These are phyloP conservation scores for Turnera subulata DNA, from an alignment of 345 rosid genomes.

Conservation along the genomic window DNA sequence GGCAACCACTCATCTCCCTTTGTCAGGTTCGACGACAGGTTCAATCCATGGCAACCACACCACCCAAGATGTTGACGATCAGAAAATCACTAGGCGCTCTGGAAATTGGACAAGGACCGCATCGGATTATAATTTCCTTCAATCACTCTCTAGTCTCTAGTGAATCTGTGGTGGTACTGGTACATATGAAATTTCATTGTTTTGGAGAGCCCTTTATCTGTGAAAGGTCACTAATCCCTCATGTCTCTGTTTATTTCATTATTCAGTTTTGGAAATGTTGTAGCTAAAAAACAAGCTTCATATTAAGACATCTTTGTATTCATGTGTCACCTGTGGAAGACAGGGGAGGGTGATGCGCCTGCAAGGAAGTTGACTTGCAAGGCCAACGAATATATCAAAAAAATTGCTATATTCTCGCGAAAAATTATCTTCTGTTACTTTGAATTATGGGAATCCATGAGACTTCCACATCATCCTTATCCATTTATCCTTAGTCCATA, in stretches of 20 bases:
- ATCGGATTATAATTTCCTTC: constrained; percentile 6
- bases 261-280: neutral
- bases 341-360: neutral
- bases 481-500: constrained; percentile 2
- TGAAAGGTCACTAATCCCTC: too few species aligned
- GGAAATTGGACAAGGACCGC: constrained; percentile 1
- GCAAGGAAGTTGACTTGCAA: constrained; percentile 7
- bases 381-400: constrained; percentile 15
- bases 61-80: neutral
- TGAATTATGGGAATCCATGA: neutral
- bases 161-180: neutral
- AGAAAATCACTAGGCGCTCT: neutral
- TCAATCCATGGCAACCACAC: too few species aligned
- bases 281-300: neutral
- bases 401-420: neutral
- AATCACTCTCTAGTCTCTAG: neutral
- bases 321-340: constrained; percentile 1
- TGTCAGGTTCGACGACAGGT: too few species aligned
- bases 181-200: too few species aligned
- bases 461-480: constrained; percentile 25
- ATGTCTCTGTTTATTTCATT: neutral
- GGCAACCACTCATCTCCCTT: too few species aligned
- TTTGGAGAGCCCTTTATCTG: too few species aligned
- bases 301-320: neutral
- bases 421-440: neutral